Percentiles rank a stretch among this genome's conserved stretches.
phyloP scores from a whole-genome alignment of 805 yeast genomes.

The Wickerhamomyces subpelliculosus region DNA sequence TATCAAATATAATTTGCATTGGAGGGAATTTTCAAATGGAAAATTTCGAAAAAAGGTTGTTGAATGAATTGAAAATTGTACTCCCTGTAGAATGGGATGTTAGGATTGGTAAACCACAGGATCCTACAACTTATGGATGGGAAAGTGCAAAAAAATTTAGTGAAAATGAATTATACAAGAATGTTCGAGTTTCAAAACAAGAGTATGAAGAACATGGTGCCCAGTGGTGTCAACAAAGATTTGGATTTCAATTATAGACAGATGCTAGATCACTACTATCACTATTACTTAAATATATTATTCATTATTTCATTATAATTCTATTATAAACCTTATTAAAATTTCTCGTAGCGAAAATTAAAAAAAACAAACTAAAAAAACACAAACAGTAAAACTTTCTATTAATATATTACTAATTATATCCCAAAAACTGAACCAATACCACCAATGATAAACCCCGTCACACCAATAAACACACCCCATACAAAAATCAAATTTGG shows the following conservation, averaged over 20 bases:
- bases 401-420: constrained; percentile 1
- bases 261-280: neutral
- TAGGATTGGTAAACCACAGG: constrained; percentile 31
- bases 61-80: constrained; percentile 55
- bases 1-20: constrained; percentile 68
- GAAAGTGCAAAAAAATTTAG: constrained; percentile 40
- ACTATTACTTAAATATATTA: neutral
- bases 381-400: neutral
- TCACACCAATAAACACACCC: constrained; percentile 30
- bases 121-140: constrained; percentile 48
- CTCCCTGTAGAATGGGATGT: constrained; percentile 69
- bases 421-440: constrained; percentile 27
- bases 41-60: constrained; percentile 57
- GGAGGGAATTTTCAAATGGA: constrained; percentile 80
- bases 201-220: constrained; percentile 85
- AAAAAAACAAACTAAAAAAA: neutral
- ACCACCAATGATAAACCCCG: constrained; percentile 38
- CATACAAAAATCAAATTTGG: constrained; percentile 37
- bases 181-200: constrained; percentile 58
- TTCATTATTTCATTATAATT: too few relatives aligned
- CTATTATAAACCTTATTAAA: too few relatives aligned
- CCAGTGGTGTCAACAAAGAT: constrained; percentile 36
- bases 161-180: constrained; percentile 28
- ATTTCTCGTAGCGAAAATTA: too few relatives aligned
- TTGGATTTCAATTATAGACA: constrained; percentile 29